Evolutionary conservation across 1,284 basidiomycete genomes (phyloP).

Genomic region (Fistulinella cinereoalba): DNA sequence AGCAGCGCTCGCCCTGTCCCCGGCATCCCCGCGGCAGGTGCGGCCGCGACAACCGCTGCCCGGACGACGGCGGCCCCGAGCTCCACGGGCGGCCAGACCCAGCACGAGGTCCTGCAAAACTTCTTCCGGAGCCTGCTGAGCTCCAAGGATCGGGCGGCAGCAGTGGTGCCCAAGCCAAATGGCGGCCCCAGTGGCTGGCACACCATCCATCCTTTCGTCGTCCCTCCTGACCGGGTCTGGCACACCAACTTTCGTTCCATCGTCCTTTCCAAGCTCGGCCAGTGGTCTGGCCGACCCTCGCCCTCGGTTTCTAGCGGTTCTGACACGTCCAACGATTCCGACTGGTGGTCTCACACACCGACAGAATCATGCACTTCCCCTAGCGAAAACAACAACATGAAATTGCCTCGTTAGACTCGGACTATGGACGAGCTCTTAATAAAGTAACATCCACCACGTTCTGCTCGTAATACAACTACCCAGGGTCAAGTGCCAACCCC

Average conservation of each 20-base stretch:
- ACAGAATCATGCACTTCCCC: too few relatives aligned
- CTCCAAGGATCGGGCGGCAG: conserved; percentile 54
- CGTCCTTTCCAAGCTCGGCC: too few relatives aligned
- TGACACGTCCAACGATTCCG: too few relatives aligned
- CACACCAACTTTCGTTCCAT: too few relatives aligned
- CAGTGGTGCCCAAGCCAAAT: conserved; percentile 20
- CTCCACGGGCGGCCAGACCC: conserved; percentile 55
- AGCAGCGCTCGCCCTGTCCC: conserved; percentile 31
- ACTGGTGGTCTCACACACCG: too few relatives aligned
- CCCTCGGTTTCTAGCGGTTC: too few relatives aligned
- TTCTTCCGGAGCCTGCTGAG: conserved; percentile 82
- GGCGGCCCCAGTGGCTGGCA: conserved; percentile 34
- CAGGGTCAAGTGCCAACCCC: conserved; percentile 37
- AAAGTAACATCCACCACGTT: conserved; percentile 18
- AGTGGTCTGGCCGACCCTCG: too few relatives aligned
- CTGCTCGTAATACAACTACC: conserved; percentile 53
- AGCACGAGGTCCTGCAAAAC: conserved; percentile 80
- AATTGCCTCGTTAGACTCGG: conserved; percentile 41
- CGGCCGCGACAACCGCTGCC: conserved; percentile 15
- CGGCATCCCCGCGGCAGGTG: conserved; percentile 14
- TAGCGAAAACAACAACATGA: too few relatives aligned
- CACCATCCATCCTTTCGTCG: too few relatives aligned
- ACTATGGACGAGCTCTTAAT: conserved; percentile 37
- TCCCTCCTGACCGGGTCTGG: too few relatives aligned
- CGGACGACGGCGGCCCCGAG: conserved; percentile 40